A percentile compares a stretch with the other conserved stretches of the same genome.
Evolutionary conservation across 2,329 filamentous ascomycete species (phyloP).

Genomic region (Ophiostoma angusticollis): DNA sequence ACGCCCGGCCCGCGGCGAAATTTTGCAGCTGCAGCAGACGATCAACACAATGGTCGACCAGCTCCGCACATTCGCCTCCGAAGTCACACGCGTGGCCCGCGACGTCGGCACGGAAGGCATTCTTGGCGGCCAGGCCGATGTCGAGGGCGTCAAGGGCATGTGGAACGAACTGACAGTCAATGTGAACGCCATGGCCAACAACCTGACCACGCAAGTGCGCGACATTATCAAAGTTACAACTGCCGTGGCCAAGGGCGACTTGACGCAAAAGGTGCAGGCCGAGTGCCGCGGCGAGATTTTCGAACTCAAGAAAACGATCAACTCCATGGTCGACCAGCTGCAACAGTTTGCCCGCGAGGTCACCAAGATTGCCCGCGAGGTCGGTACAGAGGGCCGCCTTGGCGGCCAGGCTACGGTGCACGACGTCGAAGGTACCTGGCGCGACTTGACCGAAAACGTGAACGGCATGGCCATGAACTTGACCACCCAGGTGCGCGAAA

Average conservation of each 20-base stretch:
- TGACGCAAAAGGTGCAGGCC: constrained; percentile 93
- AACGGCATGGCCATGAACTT: constrained; percentile 99
- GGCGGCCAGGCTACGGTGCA: constrained; percentile 93
- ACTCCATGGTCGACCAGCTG: constrained; percentile 97
- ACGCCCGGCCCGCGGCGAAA: constrained; percentile 67
- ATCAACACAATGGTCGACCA: constrained; percentile 89
- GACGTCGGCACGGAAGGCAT: constrained; percentile 79
- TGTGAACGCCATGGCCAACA: constrained; percentile 80
- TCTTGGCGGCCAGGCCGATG: constrained; percentile 68
- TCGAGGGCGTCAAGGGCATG: constrained; percentile 75
- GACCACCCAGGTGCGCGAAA: constrained; percentile 94
- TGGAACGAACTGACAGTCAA: constrained; percentile 81
- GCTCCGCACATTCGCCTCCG: constrained; percentile 68
- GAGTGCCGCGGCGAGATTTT: constrained; percentile 85
- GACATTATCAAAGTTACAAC: constrained; percentile 81
- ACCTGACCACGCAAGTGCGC: constrained; percentile 76
- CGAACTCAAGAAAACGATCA: constrained; percentile 95
- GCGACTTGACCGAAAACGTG: constrained; percentile 86
- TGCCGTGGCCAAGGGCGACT: constrained; percentile 66
- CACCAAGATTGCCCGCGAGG: constrained; percentile 89
- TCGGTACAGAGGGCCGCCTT: constrained; percentile 87
- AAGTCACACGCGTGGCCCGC: constrained; percentile 70
- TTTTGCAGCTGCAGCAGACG: constrained; percentile 69
- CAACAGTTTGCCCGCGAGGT: constrained; percentile 96
- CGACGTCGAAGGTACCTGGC: constrained; percentile 95